Evolutionary conservation across 2,329 filamentous ascomycete species (phyloP).

Genomic region (Beauveria bassiana): DNA sequence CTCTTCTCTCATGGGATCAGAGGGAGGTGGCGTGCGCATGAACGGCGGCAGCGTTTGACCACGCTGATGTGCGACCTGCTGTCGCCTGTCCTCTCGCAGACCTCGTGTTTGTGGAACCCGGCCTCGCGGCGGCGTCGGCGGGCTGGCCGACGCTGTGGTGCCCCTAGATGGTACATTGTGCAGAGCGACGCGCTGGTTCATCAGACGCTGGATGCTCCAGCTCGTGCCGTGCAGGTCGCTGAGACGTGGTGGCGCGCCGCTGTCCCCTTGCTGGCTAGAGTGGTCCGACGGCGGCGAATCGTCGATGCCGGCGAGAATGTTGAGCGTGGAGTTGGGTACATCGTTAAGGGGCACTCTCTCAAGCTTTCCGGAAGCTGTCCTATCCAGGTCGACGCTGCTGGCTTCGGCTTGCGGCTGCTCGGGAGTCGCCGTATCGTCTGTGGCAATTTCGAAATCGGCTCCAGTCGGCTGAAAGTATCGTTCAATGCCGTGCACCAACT

Average conservation of each 20-base stretch:
- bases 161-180: neutral
- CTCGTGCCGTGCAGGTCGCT: conserved; percentile 1
- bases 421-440: conserved; percentile 26
- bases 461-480: conserved; percentile 22
- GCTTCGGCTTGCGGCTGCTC: neutral
- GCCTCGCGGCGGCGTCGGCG: neutral
- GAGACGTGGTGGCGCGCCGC: neutral
- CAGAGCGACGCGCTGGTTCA: neutral
- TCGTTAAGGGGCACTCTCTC: conserved; percentile 15
- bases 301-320: neutral
- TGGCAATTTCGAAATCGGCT: conserved; percentile 25
- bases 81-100: neutral
- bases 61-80: neutral
- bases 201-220: neutral
- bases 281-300: neutral
- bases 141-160: neutral
- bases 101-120: conserved; percentile 10
- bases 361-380: neutral
- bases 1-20: conserved; percentile 14
- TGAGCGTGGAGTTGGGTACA: conserved; percentile 16
- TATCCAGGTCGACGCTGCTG: neutral
- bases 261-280: neutral
- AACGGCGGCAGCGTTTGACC: neutral
- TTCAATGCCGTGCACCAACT: conserved; percentile 18
- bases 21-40: conserved; percentile 20